Base-by-base conservation (phyloP, 805 yeast species). In the Nakazawaea pomicola region DNA sequence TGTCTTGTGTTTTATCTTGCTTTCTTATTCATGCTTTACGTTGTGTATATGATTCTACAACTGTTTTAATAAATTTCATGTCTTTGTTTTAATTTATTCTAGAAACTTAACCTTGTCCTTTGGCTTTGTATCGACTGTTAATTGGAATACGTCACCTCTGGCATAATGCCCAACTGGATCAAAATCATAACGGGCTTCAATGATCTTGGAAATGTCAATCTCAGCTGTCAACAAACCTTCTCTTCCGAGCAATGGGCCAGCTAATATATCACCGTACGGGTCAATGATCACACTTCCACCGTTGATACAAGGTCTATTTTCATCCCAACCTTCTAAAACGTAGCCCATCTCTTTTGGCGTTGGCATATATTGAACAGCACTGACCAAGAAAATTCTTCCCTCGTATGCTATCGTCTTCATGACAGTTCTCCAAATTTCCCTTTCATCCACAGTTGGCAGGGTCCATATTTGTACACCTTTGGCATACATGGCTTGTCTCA, bases 371-470 rank as follows among this genome's bases (percentile, higher is more conserved):
- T 64, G 70, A 5, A 65, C 70, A 2, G 72, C 69, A 42, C 65
- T 56, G 15, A 69, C 56, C 19, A 64, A 52, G 46, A 64, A 69
- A 21, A 57, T 47, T 30, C 74, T 53, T 3, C 71, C 72, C 46
- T 69, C 71, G 49, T 54, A 60, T 9, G 61, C 72, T 36, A 67
- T 60, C 19, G 69, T 66, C 43, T 63, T 59, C 62, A 69, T 66
- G 3, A 64, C 61, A 4, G 64, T 55, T 45, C 60, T 55, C 72
- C 72, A 68, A 28, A 67, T 61, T n/a, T 63, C 68, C 29, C 73
- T 55, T 45, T 63, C 67, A 42, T 68, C 73, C 14, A 68, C 70
- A 12, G 71, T 65, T 40, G 74, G 74, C 3, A 73, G 72, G 30
- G 61, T 61, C 58, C 64, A 67, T 19, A 68, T 52, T 40, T 63